Evolutionary conservation across 1,284 basidiomycete species (phyloP).

Genomic region (Apiotrichum akiyoshidainum): DNA sequence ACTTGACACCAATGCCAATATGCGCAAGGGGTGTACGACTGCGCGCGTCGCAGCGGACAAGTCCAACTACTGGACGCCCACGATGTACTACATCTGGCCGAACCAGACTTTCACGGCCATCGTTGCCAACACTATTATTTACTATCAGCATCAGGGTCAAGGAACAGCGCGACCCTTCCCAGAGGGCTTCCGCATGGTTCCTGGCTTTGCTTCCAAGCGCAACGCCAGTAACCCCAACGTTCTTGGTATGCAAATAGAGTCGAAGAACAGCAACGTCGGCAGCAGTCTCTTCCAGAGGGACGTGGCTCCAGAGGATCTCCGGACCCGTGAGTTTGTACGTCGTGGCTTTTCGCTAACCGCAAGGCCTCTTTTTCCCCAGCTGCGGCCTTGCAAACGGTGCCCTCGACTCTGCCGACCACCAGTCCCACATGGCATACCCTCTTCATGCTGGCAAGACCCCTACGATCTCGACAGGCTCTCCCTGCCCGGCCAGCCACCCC

Average conservation of each 20-base stretch:
- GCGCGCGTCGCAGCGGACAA: conserved; percentile 28
- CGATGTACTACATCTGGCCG: conserved; percentile 13
- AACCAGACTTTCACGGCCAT: conserved; percentile 33
- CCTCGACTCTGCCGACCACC: conserved; percentile 51
- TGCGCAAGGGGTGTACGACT: conserved; percentile 4
- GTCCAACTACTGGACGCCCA: conserved; percentile 46
- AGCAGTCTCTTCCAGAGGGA: neutral
- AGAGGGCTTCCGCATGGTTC: conserved; percentile 25
- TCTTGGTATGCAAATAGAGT: neutral
- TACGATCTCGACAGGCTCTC: neutral
- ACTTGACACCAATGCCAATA: conserved; percentile 21
- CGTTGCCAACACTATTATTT: neutral
- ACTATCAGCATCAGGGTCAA: neutral
- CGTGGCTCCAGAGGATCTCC: neutral
- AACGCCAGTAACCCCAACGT: neutral
- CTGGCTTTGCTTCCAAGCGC: conserved; percentile 41
- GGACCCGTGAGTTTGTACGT: neutral
- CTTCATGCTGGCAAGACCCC: conserved; percentile 27
- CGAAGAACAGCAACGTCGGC: neutral
- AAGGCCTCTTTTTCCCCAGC: conserved; percentile 33
- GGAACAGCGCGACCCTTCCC: neutral
- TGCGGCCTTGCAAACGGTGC: conserved; percentile 32
- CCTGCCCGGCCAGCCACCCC: conserved; percentile 17
- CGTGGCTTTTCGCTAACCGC: too few relatives aligned
- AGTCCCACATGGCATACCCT: conserved; percentile 49